Evolutionary conservation across 345 rosid species (phyloP).

Genomic region (Arabidopsis thaliana): DNA sequence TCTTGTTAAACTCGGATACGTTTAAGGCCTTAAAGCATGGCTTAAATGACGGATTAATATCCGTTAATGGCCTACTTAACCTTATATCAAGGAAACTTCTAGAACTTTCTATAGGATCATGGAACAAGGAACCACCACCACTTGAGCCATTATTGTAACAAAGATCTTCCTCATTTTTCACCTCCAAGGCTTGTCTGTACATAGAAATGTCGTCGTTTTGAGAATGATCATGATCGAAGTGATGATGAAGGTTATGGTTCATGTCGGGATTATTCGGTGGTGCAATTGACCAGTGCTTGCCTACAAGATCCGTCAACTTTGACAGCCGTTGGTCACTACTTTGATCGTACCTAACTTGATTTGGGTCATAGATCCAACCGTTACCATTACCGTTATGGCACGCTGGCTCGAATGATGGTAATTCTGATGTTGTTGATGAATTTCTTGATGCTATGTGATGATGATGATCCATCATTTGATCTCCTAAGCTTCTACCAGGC

Average conservation of each 20-base stretch:
- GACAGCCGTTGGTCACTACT: conserved; percentile 50
- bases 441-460: conserved; percentile 50
- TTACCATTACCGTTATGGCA: conserved; percentile 51
- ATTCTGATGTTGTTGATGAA: conserved; percentile 45
- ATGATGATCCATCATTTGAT: conserved; percentile 54
- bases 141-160: conserved; percentile 45
- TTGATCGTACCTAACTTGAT: conserved; percentile 48
- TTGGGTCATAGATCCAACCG: conserved; percentile 47
- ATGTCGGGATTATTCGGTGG: conserved; percentile 62
- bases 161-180: conserved; percentile 45
- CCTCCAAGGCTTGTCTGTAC: conserved; percentile 43
- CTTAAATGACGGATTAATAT: conserved; percentile 53
- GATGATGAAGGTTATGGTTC: conserved; percentile 42
- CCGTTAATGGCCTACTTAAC: conserved; percentile 54
- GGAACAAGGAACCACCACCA: conserved; percentile 40
- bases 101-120: conserved; percentile 42
- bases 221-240: conserved; percentile 31
- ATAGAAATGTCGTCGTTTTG: conserved; percentile 49
- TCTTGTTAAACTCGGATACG: conserved; percentile 61
- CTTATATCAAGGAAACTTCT: conserved; percentile 49
- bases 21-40: conserved; percentile 54
- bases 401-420: conserved; percentile 54
- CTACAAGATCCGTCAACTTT: conserved; percentile 59
- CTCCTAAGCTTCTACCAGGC: conserved; percentile 57
- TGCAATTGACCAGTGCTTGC: conserved; percentile 71